Base-by-base conservation (phyloP, 2,329 filamentous ascomycete genomes). In the Paramyrothecium sp. region DNA sequence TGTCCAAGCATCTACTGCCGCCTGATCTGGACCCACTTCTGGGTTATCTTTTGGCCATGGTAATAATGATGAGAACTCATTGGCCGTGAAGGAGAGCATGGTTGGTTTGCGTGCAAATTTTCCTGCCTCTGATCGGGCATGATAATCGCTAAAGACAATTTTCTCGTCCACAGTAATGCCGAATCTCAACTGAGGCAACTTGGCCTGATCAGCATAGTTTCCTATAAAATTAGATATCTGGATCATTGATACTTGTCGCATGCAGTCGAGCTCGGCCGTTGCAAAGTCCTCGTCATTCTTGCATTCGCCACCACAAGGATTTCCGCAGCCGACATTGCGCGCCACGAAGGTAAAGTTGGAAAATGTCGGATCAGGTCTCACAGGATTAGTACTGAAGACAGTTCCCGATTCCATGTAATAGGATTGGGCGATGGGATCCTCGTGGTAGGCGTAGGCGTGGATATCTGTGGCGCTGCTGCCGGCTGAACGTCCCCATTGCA, bases 361-460 rank as follows among this genome's bases (percentile, higher is more conserved):
- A 57, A 69, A 57, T 16, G 57, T 48, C 7, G 57, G 52, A 30
- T 73, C 71, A 7, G 55, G 51, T 44, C 13, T 44, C 7, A 59
- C 66, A 2, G 66, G 60, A 7, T 66, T 61, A 13, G 65, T 69
- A 2, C 69, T 69, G 20, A 69, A 68, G 3, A 72, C 75, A 5
- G 71, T 74, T 30, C 68, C 78, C 55, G 75, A 76, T 51, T 78
- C 71, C 53, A 77, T 60, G 56, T 76, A 75, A 46, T 75, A 71
- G 4, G 71, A 74, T 7, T 69, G 64, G 1, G 75, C 74, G 46
- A 81, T 77, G 3, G 79, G 78, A 55, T 81, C 72, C 7, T 80
- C 66, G 20, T 67, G 60, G 78, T 71, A 80, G 12, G 78, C 77
- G 59, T 76, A 79, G 58, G 73, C 71, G 57, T 77, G 72, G 60